Conservation (phyloP, 2,329 filamentous ascomycete species). For the Mycosphaerelloides madeirae region DNA sequence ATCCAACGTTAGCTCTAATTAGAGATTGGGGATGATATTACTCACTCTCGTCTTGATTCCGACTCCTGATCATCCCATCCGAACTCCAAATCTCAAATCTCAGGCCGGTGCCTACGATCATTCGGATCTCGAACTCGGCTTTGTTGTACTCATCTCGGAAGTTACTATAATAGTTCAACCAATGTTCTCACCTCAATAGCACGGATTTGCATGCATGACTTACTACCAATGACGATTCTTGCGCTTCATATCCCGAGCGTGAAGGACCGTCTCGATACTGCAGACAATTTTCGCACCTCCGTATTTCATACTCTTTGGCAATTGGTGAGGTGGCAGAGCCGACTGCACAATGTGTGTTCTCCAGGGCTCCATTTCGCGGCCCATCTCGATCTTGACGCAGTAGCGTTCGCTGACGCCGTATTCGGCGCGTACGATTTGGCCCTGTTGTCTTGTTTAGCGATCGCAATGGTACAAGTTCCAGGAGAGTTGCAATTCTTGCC, state of each 20-base stretch:
- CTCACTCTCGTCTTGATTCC: background rate
- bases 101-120: background rate
- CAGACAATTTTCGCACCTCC: background rate
- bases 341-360: background rate
- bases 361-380: background rate
- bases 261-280: background rate
- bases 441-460: too few relatives aligned
- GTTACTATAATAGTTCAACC: too few relatives aligned
- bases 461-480: too few relatives aligned
- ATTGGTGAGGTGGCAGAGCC: background rate
- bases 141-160: background rate
- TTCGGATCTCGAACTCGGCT: background rate
- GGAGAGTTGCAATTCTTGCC: background rate
- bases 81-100: background rate
- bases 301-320: background rate
- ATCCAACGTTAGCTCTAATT: too few relatives aligned
- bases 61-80: background rate
- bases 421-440: background rate
- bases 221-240: background rate
- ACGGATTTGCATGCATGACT: too few relatives aligned
- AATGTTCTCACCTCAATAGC: too few relatives aligned
- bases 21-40: too few relatives aligned
- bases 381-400: background rate
- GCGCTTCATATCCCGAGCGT: background rate
- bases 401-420: background rate